Percentiles rank a stretch among this genome's conserved stretches.
These are phyloP conservation scores for Cryptococcus sp. DNA, from an alignment of 1,284 basidiomycete species.

Conservation along the genomic window DNA sequence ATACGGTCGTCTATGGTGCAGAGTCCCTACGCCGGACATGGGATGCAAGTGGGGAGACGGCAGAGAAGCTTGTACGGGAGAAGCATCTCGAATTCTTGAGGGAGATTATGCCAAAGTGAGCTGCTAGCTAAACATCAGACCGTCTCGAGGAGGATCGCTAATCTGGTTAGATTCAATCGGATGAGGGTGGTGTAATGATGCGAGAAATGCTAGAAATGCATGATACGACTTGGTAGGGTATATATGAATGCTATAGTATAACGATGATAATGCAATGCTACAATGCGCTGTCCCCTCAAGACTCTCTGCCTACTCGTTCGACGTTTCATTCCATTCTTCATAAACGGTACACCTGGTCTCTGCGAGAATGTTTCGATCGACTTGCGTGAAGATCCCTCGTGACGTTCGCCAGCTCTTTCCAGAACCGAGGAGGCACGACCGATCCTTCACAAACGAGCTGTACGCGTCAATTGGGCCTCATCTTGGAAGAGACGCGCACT, in stretches of 20 bases:
- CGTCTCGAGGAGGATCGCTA: not conserved
- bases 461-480: too few species aligned
- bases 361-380: not conserved
- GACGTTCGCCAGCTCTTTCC: constrained; percentile 1
- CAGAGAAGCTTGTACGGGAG: constrained; percentile 71
- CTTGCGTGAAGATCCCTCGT: constrained; percentile 1
- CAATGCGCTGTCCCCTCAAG: too few species aligned
- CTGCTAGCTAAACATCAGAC: too few species aligned
- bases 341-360: not conserved
- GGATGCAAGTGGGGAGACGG: constrained; percentile 77
- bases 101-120: constrained; percentile 78
- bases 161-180: constrained; percentile 16
- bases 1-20: constrained; percentile 76
- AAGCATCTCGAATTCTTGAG: constrained; percentile 87
- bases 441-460: constrained; percentile 1
- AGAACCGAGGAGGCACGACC: not conserved
- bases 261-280: not conserved
- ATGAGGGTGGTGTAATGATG: constrained; percentile 7
- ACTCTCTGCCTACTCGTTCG: too few species aligned
- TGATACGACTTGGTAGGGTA: not conserved
- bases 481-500: too few species aligned
- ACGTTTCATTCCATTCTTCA: too few species aligned
- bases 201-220: not conserved
- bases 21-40: constrained; percentile 66
- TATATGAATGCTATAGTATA: not conserved